Base-by-base conservation (phyloP, 257 asterid genomes). In the Gentiana dahurica region DNA sequence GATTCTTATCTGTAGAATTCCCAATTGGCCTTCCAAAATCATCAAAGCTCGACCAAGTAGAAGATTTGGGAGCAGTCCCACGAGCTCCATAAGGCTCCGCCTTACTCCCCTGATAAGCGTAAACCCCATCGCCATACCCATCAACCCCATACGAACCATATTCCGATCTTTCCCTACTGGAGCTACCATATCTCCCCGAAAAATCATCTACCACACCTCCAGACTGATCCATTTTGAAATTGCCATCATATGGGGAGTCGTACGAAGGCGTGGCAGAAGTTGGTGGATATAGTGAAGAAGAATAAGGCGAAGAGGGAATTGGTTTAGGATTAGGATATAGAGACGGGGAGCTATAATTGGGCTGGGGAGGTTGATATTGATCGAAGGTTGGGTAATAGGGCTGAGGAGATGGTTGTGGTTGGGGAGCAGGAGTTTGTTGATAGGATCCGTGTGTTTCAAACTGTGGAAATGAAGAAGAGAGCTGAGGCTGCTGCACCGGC, bases 11-110 rank as follows among this genome's bases (percentile, higher is more conserved):
- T 11, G 83, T 73, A 34, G 88, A 71, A 65, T 61, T 53, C 53
- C 94, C 96, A 60, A 86, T 75, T 12, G 96, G 96, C 82, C 97
- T 80, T 53, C 97, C 97, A 61, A 90, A 90, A 80, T 90, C 96
- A 75, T 90, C 97, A 58, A 90, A 90, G 50, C 77, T 78, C 8
- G 94, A 80, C 93, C 85, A 89, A 43, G 77, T 81, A 15, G 93
- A 80, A 11, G 97, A 89, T 72, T 80, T 80, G 3, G 94, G 70
- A 67, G 76, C 77, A 32, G 95, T 90, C 7, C 95, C 97, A 51
- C 94, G 77, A 61, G 97, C 96, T n/a, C 97, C 97, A 64, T 90
- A 84, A 6, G 97, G 97, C 75, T 86, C 97, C 51, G 45, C 67
- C 56, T 57, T 70, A 59, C 74, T 78, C 35, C 96, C 95, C 68